Evolutionary conservation across 768 basidiomycete species (phyloP), one percentile per base, ranked within the genome.

Genomic region (Zangia roseola): DNA sequence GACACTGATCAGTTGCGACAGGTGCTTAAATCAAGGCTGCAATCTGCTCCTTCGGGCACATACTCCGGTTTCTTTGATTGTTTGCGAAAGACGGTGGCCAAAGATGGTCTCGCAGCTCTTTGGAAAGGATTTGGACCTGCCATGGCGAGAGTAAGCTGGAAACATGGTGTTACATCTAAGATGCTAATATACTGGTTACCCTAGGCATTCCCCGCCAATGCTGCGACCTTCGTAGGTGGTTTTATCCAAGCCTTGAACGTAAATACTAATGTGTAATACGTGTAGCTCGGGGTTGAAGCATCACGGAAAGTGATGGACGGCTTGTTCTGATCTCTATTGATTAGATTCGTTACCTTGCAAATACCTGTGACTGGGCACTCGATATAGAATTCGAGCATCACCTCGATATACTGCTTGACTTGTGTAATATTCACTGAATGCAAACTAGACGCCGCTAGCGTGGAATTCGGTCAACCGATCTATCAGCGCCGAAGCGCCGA

Each of bases 51-150:
- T n/a, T 84, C 85, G 5, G 97, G 97, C 14, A 97, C 93, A n/a
- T 99, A 99, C 71, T 84, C 84, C 37, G 95, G 97, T 16, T 78
- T 98, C 61, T 59, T 97, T 47, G 97, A 99, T 67, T 99, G 97
- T 61, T 81, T 86, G 31, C 76, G 87, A 45, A 97, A 98, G 73
- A 90, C 93, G 9, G 88, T 98, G 56, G 89, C 91, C 6, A 79
- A 76, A 43, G 94, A 97, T 68, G 97, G 97, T 36, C 75, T 90
- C 16, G 70, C 70, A 24, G 94, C 95, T 2, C 74, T 99, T 10
- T 99, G 94, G 92, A 98, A 89, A 70, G 97, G 97, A 10, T 91
- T 99, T 64, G 94, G 91, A 39, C 97, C 95, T 14, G 97, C 97
- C 16, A 97, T 98, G 95, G 84, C 86, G 51, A 73, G 91, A 62